Evolutionary conservation across 768 basidiomycete species (phyloP).

Genomic region (Boletus reticuloceps): DNA sequence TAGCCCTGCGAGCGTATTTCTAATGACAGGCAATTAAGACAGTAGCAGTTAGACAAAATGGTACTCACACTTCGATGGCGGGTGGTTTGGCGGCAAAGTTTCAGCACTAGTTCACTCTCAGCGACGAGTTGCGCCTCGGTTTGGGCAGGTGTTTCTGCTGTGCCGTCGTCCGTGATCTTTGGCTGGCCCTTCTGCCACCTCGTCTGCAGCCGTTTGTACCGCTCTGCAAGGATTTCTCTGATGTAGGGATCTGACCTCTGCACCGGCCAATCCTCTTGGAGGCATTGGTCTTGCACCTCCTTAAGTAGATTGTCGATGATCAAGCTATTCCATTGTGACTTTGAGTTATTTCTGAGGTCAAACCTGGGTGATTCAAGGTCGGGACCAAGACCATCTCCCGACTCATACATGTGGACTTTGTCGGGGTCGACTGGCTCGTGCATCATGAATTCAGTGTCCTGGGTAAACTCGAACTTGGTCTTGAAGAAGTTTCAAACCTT

Average conservation of each 20-base stretch:
- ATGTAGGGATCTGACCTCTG: background rate
- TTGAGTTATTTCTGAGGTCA: background rate
- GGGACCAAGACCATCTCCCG: background rate
- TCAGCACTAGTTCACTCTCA: background rate
- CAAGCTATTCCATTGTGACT: background rate
- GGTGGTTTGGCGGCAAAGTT: background rate
- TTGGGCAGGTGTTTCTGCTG: background rate
- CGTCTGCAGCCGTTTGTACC: background rate
- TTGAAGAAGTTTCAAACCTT: background rate
- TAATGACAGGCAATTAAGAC: background rate
- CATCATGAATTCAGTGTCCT: background rate
- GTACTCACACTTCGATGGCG: background rate
- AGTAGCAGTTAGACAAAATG: background rate
- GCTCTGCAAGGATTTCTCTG: background rate
- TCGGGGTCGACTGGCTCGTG: background rate
- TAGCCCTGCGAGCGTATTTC: background rate
- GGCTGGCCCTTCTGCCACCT: background rate
- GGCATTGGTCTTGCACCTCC: background rate
- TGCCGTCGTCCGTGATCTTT: background rate
- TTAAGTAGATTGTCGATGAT: background rate
- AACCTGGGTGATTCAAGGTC: background rate
- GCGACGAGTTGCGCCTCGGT: background rate
- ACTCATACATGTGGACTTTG: background rate
- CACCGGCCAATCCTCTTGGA: background rate
- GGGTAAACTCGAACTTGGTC: background rate